Evolutionary conservation across 1,284 basidiomycete genomes (phyloP).

Genomic region (Puccinia polysora): DNA sequence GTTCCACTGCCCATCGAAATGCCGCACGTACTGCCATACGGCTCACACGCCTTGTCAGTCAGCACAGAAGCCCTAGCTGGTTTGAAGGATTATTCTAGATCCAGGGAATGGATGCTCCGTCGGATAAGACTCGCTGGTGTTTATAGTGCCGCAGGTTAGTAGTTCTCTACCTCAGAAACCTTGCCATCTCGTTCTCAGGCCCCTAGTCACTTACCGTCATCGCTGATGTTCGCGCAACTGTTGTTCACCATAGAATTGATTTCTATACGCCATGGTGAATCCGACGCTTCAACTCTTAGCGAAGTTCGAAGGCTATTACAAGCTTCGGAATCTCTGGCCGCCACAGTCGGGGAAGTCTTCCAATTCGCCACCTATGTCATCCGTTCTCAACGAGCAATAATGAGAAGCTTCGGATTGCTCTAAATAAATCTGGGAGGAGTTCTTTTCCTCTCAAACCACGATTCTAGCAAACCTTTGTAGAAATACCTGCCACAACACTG

Average conservation of each 20-base stretch:
- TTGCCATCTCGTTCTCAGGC: background rate
- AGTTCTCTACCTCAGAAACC: background rate
- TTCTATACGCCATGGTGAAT: background rate
- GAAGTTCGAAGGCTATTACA: background rate
- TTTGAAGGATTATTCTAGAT: constrained; percentile 13
- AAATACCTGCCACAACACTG: no score
- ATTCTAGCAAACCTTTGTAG: no score
- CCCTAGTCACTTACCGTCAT: no score
- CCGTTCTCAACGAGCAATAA: constrained; percentile 12
- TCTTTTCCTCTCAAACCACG: no score
- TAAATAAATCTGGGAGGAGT: no score
- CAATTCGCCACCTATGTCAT: constrained; percentile 26
- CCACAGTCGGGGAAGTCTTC: background rate
- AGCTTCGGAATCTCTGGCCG: constrained; percentile 12
- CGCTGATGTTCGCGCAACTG: no score
- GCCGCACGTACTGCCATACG: constrained; percentile 29
- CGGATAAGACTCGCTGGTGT: constrained; percentile 25
- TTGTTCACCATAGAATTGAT: constrained; percentile 9
- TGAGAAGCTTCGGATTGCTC: constrained; percentile 13
- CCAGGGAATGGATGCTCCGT: constrained; percentile 35
- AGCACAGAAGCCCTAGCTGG: constrained; percentile 12
- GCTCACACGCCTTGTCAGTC: constrained; percentile 14
- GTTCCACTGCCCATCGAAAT: constrained; percentile 12
- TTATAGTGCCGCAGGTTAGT: constrained; percentile 26
- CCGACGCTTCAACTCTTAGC: background rate